Evolutionary conservation across 768 basidiomycete genomes (phyloP).

Genomic region (Sistotremastrum niveocremeum): DNA sequence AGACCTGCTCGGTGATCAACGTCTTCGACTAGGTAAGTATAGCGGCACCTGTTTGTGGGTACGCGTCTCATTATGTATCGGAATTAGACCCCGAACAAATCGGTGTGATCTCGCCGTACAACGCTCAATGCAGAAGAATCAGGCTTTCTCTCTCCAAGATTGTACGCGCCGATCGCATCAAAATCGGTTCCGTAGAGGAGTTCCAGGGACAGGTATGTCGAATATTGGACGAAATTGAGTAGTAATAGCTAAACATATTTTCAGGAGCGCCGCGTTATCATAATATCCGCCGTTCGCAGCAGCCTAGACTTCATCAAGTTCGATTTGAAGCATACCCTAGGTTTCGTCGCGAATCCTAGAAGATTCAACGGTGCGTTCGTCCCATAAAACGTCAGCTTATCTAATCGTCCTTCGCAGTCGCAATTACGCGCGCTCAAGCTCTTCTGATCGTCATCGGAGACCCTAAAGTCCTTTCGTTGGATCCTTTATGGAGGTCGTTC

Average conservation of each 20-base stretch:
- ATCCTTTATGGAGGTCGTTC: conserved; percentile 50
- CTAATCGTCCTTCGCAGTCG: conserved; percentile 23
- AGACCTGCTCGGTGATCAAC: conserved; percentile 20
- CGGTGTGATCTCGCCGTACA: conserved; percentile 50
- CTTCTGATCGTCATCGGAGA: conserved; percentile 49
- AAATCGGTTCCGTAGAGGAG: conserved; percentile 54
- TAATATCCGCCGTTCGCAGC: conserved; percentile 28
- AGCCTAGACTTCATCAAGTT: conserved; percentile 15
- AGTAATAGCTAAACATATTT: not conserved
- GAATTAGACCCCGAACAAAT: conserved; percentile 35
- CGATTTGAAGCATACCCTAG: conserved; percentile 19
- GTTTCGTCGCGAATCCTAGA: conserved; percentile 21
- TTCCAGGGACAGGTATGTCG: conserved; percentile 45
- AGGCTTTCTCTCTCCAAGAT: conserved; percentile 19
- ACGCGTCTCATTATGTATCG: not conserved
- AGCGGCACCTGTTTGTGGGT: not conserved
- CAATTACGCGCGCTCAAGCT: conserved; percentile 47
- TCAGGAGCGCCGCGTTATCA: conserved; percentile 27
- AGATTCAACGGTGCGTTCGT: conserved; percentile 26
- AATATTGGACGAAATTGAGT: too few relatives aligned
- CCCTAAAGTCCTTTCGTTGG: conserved; percentile 41
- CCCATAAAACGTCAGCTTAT: not conserved
- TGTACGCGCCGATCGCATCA: conserved; percentile 19
- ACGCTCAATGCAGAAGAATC: conserved; percentile 43
- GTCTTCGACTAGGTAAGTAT: conserved; percentile 8